Evolutionary conservation across 2,329 filamentous ascomycete genomes (phyloP).

Genomic region (Diaporthe humulicola): DNA sequence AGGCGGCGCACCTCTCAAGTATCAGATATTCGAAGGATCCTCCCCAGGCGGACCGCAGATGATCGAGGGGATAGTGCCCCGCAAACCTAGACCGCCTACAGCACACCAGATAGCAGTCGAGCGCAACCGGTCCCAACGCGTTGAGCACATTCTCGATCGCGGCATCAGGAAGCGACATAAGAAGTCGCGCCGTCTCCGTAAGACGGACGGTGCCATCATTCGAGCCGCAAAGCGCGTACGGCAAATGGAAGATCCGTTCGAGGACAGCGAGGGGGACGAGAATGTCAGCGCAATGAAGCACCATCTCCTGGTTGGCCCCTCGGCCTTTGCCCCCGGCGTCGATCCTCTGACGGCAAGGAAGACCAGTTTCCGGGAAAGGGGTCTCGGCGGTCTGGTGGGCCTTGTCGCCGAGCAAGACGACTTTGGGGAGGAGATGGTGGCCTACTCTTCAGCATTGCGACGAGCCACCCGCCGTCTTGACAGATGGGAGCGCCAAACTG

Average conservation of each 20-base stretch:
- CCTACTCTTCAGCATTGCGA: conserved; percentile 75
- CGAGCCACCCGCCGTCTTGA: conserved; percentile 74
- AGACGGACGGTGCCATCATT: conserved; percentile 72
- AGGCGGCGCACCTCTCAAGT: conserved; percentile 66
- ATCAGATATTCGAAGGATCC: conserved; percentile 71
- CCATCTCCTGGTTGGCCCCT: conserved; percentile 42
- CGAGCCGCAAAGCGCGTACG: conserved; percentile 76
- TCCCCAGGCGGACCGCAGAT: conserved; percentile 68
- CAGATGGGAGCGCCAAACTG: conserved; percentile 73
- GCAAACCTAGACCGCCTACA: conserved; percentile 81
- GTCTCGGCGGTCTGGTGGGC: conserved; percentile 74
- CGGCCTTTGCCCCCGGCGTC: conserved; percentile 38
- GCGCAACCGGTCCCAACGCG: conserved; percentile 81
- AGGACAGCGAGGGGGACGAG: conserved; percentile 74
- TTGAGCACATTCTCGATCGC: conserved; percentile 86
- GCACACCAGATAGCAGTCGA: conserved; percentile 87
- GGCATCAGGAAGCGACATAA: conserved; percentile 77
- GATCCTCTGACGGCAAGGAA: conserved; percentile 41
- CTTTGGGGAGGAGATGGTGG: conserved; percentile 80
- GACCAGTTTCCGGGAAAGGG: conserved; percentile 65
- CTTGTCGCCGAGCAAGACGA: conserved; percentile 76
- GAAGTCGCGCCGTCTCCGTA: conserved; percentile 66
- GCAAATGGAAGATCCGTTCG: conserved; percentile 66
- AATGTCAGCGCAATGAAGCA: conserved; percentile 50
- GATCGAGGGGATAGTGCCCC: conserved; percentile 67